A percentile compares a stretch with the other conserved stretches of the same genome.
phyloP scores from a whole-genome alignment of 345 rosid genomes.

The Salix suchowensis region DNA sequence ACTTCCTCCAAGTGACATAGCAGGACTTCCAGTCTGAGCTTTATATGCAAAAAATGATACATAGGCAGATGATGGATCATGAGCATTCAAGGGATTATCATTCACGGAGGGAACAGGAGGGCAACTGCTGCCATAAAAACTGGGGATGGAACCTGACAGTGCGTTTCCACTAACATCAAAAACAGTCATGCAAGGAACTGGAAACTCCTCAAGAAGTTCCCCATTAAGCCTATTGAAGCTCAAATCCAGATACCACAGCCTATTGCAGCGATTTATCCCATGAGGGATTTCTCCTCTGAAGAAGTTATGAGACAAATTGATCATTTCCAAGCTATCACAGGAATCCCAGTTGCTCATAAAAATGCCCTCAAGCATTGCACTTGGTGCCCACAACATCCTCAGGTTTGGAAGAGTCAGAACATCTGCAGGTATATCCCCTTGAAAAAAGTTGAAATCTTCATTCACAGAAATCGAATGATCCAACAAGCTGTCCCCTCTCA shows the following conservation, averaged over 20 bases:
- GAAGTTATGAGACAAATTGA: conserved; percentile 71
- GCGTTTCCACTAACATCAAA: conserved; percentile 69
- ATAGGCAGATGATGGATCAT: conserved; percentile 49
- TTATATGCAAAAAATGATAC: conserved; percentile 44
- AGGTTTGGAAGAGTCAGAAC: conserved; percentile 62
- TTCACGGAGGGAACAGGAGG: conserved; percentile 35
- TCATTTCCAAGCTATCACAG: conserved; percentile 72
- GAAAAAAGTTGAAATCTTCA: conserved; percentile 73
- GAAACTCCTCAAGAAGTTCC: conserved; percentile 46
- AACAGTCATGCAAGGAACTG: conserved; percentile 77
- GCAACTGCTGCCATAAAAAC: conserved; percentile 42
- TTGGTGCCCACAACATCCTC: conserved; percentile 81
- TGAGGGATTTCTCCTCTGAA: conserved; percentile 53
- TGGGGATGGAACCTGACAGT: conserved; percentile 69
- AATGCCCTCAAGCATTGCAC: conserved; percentile 62
- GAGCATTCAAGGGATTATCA: conserved; percentile 23
- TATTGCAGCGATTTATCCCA: conserved; percentile 54
- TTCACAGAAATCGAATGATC: conserved; percentile 35
- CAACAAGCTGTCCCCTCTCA: conserved; percentile 34
- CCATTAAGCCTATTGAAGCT: conserved; percentile 63
- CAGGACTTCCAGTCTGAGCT: conserved; percentile 35
- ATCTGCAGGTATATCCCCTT: conserved; percentile 61
- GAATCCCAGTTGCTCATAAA: conserved; percentile 64
- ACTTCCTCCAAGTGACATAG: conserved; percentile 30
- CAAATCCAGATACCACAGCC: conserved; percentile 63